Evolutionary conservation across 1,284 basidiomycete genomes (phyloP), one percentile per base, ranked within the genome.

Genomic region (Thelephora terrestris): DNA sequence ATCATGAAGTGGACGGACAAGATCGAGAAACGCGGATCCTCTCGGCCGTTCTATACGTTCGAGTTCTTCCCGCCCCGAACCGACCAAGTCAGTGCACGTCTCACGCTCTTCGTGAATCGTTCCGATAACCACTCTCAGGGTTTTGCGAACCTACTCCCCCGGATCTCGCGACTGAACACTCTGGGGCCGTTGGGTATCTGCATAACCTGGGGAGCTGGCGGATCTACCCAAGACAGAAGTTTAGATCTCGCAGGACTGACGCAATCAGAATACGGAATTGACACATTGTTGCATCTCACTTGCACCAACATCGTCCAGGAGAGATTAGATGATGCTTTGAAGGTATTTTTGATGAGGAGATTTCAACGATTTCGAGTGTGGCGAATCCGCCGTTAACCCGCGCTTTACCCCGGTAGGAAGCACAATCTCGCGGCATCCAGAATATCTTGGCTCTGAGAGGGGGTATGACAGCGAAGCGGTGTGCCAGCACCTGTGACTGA

Each of bases 1-100:
- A 16, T 34, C 7, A 88, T 88, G 85, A 87, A 85, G 66, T 61
- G 89, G 45, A 67, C 71, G 2, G 77, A 86, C 52, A 85, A 82
- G 62, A 76, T 90, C 51, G 58, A 65, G 2, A 54, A 61, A 14
- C 67, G 71, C 49, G 53, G 64, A 21, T 57, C 69, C 7, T 53
- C 62, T 3, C 68, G 64, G 17, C 85, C 89, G 0, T 91, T 91
- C 64, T 92, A 83, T 64, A 85, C 88, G 7, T 87, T 93, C 67
- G 91, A 95, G 64, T 97, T 96, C 76, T 98, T 98, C 62, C 94
- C 94, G 29, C 93, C 94, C 2, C 78, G 91, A 51, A 97, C 94
- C 42, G 85, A 91, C 62, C 85, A 88, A 73, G 87, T 82, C 42
- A 46, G 55, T 48, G 43, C 42, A 29, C 43, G 7, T 52, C 42